Conservation (phyloP, 371 early-diverging fungal genomes). For the Basidiobolus meristosporus region DNA sequence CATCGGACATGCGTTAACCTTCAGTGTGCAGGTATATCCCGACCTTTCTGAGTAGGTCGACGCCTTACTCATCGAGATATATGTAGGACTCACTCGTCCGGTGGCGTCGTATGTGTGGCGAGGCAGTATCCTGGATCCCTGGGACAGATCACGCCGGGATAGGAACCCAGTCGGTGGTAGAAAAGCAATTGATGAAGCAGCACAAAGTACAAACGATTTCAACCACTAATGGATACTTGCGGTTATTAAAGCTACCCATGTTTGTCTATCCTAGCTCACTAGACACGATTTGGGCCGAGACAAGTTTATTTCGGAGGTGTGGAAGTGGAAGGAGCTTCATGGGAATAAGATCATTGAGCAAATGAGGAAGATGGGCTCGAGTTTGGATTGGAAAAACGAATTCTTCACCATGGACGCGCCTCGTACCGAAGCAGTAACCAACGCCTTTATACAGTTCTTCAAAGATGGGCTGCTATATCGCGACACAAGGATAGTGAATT, state of each 20-base stretch:
- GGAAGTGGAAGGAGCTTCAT: constrained; percentile 65
- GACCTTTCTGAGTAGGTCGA: not conserved
- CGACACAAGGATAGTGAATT: constrained; percentile 81
- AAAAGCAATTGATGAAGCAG: constrained; percentile 63
- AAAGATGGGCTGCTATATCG: constrained; percentile 84
- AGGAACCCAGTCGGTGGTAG: constrained; percentile 90
- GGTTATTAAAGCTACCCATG: not conserved
- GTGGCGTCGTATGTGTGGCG: constrained; percentile 76
- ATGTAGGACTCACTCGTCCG: constrained; percentile 67
- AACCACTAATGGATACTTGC: too few species aligned
- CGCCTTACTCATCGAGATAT: not conserved
- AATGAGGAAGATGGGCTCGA: constrained; percentile 50
- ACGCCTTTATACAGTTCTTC: constrained; percentile 75
- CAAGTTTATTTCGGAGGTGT: constrained; percentile 67
- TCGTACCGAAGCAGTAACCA: constrained; percentile 56
- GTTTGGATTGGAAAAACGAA: constrained; percentile 66
- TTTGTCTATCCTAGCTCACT: constrained; percentile 7
- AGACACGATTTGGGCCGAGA: constrained; percentile 56
- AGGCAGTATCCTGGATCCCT: constrained; percentile 72
- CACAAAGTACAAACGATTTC: constrained; percentile 6
- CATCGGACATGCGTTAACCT: constrained; percentile 89
- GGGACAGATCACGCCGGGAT: constrained; percentile 98
- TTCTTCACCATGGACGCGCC: constrained; percentile 83
- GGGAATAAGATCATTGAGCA: constrained; percentile 37
- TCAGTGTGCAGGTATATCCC: constrained; percentile 36